Evolutionary conservation across 2,329 filamentous ascomycete genomes (phyloP), one percentile per base, ranked within the genome.

Genomic region (Ilyonectria robusta): DNA sequence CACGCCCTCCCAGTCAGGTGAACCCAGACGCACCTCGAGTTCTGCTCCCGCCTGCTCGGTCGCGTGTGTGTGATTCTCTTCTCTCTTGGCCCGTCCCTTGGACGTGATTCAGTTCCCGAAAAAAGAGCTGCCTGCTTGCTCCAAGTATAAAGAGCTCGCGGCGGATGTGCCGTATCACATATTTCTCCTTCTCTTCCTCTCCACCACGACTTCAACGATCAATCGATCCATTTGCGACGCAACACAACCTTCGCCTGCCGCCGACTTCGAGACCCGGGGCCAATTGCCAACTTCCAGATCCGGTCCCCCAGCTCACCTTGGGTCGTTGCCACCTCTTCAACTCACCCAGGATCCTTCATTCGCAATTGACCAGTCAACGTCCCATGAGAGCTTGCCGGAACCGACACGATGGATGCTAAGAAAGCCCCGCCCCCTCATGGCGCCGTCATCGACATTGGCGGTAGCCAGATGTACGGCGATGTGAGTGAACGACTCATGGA

Each of bases 381-480:
- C 35, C 23, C 31, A 31, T 48, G 37, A 50, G n/a, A 6, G 29
- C 33, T 51, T 42, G 31, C 21, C 23, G n/a, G 17, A 44, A 40
- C 56, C 42, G 56, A 46, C 51, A 56, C 57, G 29, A 76, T 76
- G 72, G 59, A 58, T 42, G 35, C 60, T 37, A 57, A 61, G 40
- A 63, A 70, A 59, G 37, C 57, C 31, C 54, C 62, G 29, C 76
- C 74, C 29, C 48, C 46, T 17, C 76, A 82, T 55, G 81, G 81
- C 47, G 62, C 72, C 33, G 78, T 83, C 33, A 58, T 80, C 42
- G 79, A 83, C 47, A 83, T 83, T 54, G 81, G 81, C 13, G 81
- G 81, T 15, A 78, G 79, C 63, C 62, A 62, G 19, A 76, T 83
- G 78, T 68, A 73, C 46, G 65, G 69, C 42, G 63, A 75, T 23